Evolutionary conservation across 2,329 filamentous ascomycete species (phyloP).

Genomic region (Colletotrichum tropicicola): DNA sequence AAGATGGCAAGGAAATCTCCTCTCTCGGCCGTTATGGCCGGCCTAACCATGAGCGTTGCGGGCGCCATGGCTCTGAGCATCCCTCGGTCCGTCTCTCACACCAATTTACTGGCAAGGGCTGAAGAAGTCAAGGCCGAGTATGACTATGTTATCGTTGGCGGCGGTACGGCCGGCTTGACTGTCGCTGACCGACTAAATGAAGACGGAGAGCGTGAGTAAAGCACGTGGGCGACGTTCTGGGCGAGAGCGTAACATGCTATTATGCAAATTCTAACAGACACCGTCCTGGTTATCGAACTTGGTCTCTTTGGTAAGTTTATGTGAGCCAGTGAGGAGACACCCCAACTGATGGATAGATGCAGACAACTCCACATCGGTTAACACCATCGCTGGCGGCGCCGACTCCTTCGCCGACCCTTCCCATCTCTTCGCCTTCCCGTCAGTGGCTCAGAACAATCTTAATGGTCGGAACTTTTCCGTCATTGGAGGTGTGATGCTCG

Average conservation of each 20-base stretch:
- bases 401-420: slow-evolving; percentile 13
- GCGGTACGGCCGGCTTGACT: slow-evolving; percentile 31
- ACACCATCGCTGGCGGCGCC: slow-evolving; percentile 29
- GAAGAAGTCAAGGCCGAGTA: slow-evolving; percentile 26
- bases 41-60: background rate
- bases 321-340: background rate
- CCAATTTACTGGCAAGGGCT: background rate
- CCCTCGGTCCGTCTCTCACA: slow-evolving; percentile 2
- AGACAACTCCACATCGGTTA: slow-evolving; percentile 35
- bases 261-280: slow-evolving; percentile 20
- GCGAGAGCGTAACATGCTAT: too few species aligned
- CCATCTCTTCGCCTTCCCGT: slow-evolving; percentile 22
- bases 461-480: slow-evolving; percentile 28
- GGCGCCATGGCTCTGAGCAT: background rate
- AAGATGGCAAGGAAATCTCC: background rate
- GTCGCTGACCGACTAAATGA: slow-evolving; percentile 32
- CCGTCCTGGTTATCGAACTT: slow-evolving; percentile 34
- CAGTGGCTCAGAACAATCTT: slow-evolving; percentile 31
- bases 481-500: slow-evolving; percentile 34
- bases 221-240: background rate
- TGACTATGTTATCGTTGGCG: slow-evolving; percentile 36
- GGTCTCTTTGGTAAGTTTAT: slow-evolving; percentile 28
- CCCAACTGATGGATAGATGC: background rate
- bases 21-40: background rate
- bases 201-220: slow-evolving; percentile 29